Conservation (phyloP, 1,284 basidiomycete species). For the Cutaneotrichosporon mucoides region DNA sequence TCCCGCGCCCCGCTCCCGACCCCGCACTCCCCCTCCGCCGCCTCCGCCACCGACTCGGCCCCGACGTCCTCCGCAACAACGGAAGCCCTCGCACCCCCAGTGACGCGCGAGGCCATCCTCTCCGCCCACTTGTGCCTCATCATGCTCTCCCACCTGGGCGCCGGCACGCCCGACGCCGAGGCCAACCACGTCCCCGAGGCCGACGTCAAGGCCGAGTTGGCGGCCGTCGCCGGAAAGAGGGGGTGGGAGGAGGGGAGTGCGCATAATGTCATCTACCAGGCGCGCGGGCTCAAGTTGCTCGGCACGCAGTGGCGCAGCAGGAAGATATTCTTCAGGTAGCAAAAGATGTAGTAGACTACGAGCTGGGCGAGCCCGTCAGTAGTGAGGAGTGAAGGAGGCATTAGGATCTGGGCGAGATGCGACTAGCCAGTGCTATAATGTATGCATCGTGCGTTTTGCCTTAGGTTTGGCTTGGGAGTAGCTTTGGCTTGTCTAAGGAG, state of each 20-base stretch:
- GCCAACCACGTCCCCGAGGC: slow-evolving; percentile 22
- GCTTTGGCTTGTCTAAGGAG: too few species aligned
- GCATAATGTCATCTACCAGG: slow-evolving; percentile 33
- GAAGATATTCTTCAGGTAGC: slow-evolving; percentile 28
- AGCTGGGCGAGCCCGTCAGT: too few species aligned
- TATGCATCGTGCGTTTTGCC: too few species aligned
- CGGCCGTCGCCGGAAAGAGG: slow-evolving; percentile 25
- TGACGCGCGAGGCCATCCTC: slow-evolving; percentile 39
- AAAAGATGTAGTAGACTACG: too few species aligned
- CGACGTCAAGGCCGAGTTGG: slow-evolving; percentile 34
- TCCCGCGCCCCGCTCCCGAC: slow-evolving; percentile 32
- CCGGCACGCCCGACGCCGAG: not conserved
- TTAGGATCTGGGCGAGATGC: too few species aligned
- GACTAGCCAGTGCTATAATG: too few species aligned
- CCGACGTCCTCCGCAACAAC: slow-evolving; percentile 1
- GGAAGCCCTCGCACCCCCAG: slow-evolving; percentile 9
- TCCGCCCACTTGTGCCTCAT: slow-evolving; percentile 33
- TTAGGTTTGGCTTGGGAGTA: too few species aligned
- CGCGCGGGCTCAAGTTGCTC: not conserved
- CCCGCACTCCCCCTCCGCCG: slow-evolving; percentile 17
- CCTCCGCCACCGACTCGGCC: slow-evolving; percentile 10
- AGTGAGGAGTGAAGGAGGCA: too few species aligned
- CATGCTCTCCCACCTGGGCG: slow-evolving; percentile 24
- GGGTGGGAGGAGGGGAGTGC: slow-evolving; percentile 29
- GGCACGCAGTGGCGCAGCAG: slow-evolving; percentile 29